phyloP scores from a whole-genome alignment of 192 early-diverging fungal species.

The Phycomyces nitens region DNA sequence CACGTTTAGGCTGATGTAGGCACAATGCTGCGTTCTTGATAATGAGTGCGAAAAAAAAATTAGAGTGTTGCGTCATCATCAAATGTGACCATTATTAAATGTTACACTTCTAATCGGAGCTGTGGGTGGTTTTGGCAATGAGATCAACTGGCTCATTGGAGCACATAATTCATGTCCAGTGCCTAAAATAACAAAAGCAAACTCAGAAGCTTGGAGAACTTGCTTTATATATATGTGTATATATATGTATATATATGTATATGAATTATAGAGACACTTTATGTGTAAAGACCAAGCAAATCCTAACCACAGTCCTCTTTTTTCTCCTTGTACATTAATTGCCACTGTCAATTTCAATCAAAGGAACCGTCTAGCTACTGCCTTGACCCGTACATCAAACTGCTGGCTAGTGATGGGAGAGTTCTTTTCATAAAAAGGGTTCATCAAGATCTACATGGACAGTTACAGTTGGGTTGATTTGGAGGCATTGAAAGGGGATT shows the following conservation, averaged over 20 bases:
- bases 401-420: slow-evolving; percentile 68
- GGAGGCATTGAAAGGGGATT: background rate
- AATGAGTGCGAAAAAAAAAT: slow-evolving; percentile 1
- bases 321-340: no score
- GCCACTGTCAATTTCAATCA: slow-evolving; percentile 35
- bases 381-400: slow-evolving; percentile 80
- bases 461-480: background rate
- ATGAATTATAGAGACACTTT: no score
- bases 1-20: background rate
- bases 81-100: background rate
- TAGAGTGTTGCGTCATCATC: background rate
- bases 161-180: no score
- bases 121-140: no score
- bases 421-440: slow-evolving; percentile 89
- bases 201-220: no score
- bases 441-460: slow-evolving; percentile 64
- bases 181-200: no score
- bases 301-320: no score
- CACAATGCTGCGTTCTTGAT: slow-evolving; percentile 1
- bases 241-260: no score
- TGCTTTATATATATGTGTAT: no score
- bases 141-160: no score
- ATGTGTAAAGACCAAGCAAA: no score
- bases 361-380: slow-evolving; percentile 72
- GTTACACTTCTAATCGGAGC: no score